phyloP scores from a whole-genome alignment of 176 grass and related monocot species.

The Rhynchospora pubera region DNA sequence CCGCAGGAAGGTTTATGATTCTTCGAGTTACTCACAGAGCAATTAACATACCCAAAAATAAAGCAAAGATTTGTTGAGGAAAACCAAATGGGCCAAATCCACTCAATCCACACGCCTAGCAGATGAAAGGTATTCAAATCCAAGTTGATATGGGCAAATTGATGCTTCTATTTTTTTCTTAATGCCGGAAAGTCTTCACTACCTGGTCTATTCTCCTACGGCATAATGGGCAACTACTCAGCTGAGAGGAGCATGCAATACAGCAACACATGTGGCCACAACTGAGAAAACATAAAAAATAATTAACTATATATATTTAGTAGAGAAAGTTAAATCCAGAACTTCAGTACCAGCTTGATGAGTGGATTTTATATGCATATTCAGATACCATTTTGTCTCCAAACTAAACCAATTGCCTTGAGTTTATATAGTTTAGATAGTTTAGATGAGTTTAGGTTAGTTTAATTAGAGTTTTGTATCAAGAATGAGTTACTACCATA shows the following conservation, averaged over 20 bases:
- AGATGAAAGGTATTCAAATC: not conserved
- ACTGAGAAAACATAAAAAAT: constrained; percentile 33
- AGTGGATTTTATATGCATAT: too few species aligned
- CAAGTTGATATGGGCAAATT: not conserved
- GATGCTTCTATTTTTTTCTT: constrained; percentile 2
- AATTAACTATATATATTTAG: not conserved
- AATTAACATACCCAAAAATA: not conserved
- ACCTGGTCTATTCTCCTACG: constrained; percentile 83
- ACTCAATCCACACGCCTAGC: not conserved
- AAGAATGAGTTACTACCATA: too few species aligned
- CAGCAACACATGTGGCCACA: constrained; percentile 99
- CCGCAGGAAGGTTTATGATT: not conserved
- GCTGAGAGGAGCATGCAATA: constrained; percentile 64
- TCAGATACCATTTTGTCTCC: too few species aligned
- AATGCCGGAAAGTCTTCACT: constrained; percentile 82
- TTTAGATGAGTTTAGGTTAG: too few species aligned
- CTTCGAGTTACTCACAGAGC: not conserved
- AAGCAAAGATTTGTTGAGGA: not conserved
- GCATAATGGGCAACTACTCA: constrained; percentile 81
- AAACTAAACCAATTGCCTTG: too few species aligned
- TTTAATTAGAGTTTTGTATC: too few species aligned
- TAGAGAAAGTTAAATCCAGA: not conserved
- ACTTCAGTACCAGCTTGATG: not conserved
- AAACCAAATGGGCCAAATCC: not conserved
- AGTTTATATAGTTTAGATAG: too few species aligned